Conservation (phyloP, 345 rosid species). For the Linum lewisii region DNA sequence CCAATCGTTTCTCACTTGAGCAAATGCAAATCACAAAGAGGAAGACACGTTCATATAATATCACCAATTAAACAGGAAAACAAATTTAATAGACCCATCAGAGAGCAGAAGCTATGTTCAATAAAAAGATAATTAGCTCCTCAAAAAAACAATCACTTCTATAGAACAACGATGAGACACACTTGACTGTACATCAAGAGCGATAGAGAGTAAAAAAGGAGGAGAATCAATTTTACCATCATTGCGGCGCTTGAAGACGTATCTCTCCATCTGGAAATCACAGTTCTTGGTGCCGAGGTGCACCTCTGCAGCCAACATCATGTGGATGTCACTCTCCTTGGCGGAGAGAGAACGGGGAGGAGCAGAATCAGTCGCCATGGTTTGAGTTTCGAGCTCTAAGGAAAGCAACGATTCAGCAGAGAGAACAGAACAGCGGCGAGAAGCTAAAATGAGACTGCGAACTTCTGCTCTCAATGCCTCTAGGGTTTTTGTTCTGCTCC, state of each 20-base stretch:
- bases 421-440: neutral
- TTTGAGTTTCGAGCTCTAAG: neutral
- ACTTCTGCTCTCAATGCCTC: too few relatives aligned
- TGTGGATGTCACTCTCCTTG: slow-evolving; percentile 68
- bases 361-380: slow-evolving; percentile 10
- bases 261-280: slow-evolving; percentile 88
- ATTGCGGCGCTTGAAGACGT: slow-evolving; percentile 85
- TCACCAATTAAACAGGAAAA: neutral
- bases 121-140: neutral
- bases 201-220: neutral
- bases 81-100: neutral
- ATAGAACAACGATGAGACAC: neutral
- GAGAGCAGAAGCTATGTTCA: neutral
- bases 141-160: neutral
- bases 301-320: slow-evolving; percentile 92
- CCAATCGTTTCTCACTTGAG: too few relatives aligned
- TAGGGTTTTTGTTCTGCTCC: too few relatives aligned
- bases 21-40: too few relatives aligned
- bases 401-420: neutral
- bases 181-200: neutral
- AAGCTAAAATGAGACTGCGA: too few relatives aligned
- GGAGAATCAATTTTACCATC: slow-evolving; percentile 39
- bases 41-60: too few relatives aligned
- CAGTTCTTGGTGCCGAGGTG: slow-evolving; percentile 92
- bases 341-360: slow-evolving; percentile 31